Percentiles rank a stretch among this genome's conserved stretches.
phyloP scores from a whole-genome alignment of 805 yeast species.

The Lachancea quebecensis region DNA sequence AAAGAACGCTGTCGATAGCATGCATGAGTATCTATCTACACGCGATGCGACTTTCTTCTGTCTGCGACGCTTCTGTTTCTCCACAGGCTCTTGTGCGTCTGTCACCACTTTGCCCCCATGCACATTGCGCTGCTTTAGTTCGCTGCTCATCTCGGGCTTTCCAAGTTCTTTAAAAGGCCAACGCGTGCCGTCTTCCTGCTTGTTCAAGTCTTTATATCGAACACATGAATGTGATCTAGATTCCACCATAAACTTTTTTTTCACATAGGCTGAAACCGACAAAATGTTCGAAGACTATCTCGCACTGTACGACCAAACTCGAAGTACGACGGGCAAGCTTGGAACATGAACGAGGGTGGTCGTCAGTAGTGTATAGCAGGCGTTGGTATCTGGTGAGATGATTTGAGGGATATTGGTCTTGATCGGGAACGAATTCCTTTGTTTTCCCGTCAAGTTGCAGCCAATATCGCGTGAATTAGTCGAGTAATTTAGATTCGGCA shows the following conservation, averaged over 20 bases:
- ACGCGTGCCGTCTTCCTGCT: too few relatives aligned
- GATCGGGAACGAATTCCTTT: too few relatives aligned
- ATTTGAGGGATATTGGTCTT: too few relatives aligned
- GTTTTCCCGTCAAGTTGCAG: too few relatives aligned
- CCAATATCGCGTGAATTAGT: too few relatives aligned
- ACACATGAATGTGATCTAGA: neutral
- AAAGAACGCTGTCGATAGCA: slow-evolving; percentile 21
- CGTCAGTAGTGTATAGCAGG: too few relatives aligned
- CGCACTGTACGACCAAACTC: neutral
- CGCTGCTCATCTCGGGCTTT: neutral
- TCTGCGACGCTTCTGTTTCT: neutral
- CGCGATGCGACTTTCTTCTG: slow-evolving; percentile 7
- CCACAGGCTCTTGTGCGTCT: neutral
- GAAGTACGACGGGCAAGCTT: too few relatives aligned
- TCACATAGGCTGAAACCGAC: neutral
- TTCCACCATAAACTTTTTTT: neutral
- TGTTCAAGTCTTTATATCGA: too few relatives aligned
- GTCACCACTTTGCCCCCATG: neutral
- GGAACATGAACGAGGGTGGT: too few relatives aligned
- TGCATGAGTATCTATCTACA: slow-evolving; percentile 27
- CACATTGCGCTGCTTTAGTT: neutral
- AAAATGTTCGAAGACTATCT: neutral
- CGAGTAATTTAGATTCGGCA: too few relatives aligned
- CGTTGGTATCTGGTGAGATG: too few relatives aligned
- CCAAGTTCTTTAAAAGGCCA: too few relatives aligned